Evolutionary conservation across 768 basidiomycete species (phyloP).

Genomic region (Leccinum truebloodii): DNA sequence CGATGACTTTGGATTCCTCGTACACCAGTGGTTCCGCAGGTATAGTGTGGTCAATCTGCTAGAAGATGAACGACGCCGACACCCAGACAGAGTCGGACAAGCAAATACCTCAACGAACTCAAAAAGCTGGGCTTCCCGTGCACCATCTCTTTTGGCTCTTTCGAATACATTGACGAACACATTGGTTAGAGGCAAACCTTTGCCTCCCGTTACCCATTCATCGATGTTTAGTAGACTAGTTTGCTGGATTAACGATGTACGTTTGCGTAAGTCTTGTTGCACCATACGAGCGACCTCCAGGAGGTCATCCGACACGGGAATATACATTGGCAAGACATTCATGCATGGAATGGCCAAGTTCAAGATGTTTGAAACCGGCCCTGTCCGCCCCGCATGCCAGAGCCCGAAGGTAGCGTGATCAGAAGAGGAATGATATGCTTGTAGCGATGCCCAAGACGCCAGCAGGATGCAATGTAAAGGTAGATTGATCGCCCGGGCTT

Average conservation of each 20-base stretch:
- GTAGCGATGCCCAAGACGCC: slow-evolving; percentile 45
- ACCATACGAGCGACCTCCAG: slow-evolving; percentile 35
- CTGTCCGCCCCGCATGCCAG: slow-evolving; percentile 49
- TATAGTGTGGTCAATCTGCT: slow-evolving; percentile 39
- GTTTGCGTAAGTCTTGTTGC: slow-evolving; percentile 37
- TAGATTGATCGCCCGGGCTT: slow-evolving; percentile 39
- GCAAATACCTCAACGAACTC: slow-evolving; percentile 37
- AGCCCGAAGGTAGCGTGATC: slow-evolving; percentile 41
- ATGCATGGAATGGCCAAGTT: slow-evolving; percentile 46
- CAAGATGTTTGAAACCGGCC: slow-evolving; percentile 35
- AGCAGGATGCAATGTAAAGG: slow-evolving; percentile 43
- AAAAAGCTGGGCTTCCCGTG: slow-evolving; percentile 23
- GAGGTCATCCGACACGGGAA: slow-evolving; percentile 21
- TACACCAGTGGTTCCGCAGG: slow-evolving; percentile 19
- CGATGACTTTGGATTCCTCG: slow-evolving; percentile 16
- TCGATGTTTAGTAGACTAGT: slow-evolving; percentile 39
- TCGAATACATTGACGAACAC: slow-evolving; percentile 47
- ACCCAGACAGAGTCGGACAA: not conserved
- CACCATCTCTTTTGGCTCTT: slow-evolving; percentile 28
- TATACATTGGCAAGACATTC: slow-evolving; percentile 43
- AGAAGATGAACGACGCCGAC: not conserved
- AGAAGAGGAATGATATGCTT: slow-evolving; percentile 32
- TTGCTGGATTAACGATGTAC: slow-evolving; percentile 44
- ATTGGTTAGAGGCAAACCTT: slow-evolving; percentile 39
- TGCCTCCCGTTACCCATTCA: slow-evolving; percentile 36